Conservation (phyloP, 345 rosid genomes). For the Linum trigynum region DNA sequence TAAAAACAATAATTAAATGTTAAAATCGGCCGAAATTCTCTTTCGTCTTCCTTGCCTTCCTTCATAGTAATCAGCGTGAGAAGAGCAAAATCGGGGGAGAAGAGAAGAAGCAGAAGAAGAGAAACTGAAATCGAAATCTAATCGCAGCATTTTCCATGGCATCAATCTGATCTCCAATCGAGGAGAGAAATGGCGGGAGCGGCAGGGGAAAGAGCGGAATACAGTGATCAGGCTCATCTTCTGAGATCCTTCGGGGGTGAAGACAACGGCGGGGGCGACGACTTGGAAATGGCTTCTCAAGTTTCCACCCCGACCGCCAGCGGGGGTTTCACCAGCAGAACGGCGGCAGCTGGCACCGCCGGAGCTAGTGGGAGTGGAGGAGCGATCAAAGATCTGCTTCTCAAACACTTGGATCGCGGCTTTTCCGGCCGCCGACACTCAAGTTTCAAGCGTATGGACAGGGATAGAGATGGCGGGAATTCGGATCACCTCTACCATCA, state of each 20-base stretch:
- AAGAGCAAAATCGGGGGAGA: neutral
- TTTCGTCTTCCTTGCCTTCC: neutral
- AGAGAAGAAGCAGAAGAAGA: neutral
- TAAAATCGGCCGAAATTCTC: neutral
- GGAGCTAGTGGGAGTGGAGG: constrained; percentile 10
- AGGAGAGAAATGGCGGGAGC: neutral
- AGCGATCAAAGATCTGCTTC: constrained; percentile 41
- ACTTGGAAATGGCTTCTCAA: constrained; percentile 1
- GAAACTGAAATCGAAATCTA: neutral
- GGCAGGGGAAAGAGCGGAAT: neutral
- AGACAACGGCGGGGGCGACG: neutral
- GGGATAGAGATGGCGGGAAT: constrained; percentile 18
- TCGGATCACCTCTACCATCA: neutral
- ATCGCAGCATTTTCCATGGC: neutral
- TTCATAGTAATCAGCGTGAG: neutral
- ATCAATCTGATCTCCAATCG: neutral
- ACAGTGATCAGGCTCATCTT: neutral
- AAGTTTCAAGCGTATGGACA: constrained; percentile 38
- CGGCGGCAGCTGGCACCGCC: neutral
- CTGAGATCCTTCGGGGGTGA: neutral
- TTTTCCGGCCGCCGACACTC: constrained; percentile 43
- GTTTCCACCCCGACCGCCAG: neutral
- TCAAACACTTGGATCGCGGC: constrained; percentile 51
- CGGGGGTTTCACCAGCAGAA: neutral
- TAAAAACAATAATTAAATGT: too few species aligned